Conservation (phyloP, 768 basidiomycete genomes). For the Leccinum barrowsii region DNA sequence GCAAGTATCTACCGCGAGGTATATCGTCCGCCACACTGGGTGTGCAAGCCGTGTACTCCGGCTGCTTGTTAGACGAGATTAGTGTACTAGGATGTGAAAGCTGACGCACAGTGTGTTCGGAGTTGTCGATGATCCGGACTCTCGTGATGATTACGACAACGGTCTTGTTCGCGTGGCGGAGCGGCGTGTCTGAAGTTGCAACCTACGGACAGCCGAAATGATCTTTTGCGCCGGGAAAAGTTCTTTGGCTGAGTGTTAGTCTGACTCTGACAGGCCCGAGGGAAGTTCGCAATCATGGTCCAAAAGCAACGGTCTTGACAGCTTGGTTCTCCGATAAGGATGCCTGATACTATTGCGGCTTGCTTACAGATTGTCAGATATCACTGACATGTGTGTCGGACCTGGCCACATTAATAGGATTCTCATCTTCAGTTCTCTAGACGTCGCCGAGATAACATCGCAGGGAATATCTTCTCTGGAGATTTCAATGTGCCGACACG, state of each 20-base stretch:
- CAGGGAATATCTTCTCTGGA: not conserved
- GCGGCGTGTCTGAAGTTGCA: not conserved
- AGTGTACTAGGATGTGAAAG: not conserved
- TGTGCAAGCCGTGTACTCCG: not conserved
- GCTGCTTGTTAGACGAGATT: not conserved
- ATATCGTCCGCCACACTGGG: not conserved
- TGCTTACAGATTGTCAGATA: not conserved
- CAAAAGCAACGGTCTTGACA: not conserved
- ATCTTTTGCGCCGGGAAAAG: not conserved
- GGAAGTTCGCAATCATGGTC: not conserved
- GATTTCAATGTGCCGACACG: not conserved
- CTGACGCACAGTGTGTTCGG: not conserved
- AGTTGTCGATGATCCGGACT: not conserved
- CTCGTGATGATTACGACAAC: not conserved
- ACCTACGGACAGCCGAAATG: not conserved
- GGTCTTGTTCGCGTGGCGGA: not conserved
- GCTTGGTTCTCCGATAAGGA: not conserved
- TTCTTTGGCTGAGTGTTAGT: not conserved
- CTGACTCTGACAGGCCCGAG: not conserved
- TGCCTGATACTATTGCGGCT: not conserved
- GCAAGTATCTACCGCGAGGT: not conserved
- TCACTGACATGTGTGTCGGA: not conserved
- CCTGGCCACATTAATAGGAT: not conserved
- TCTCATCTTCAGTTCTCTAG: not conserved
- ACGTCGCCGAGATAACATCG: not conserved